Evolutionary conservation across 495 filamentous ascomycete genomes (phyloP), one percentile per base, ranked within the genome.

Genomic region (Penicillium macrosclerotiorum): DNA sequence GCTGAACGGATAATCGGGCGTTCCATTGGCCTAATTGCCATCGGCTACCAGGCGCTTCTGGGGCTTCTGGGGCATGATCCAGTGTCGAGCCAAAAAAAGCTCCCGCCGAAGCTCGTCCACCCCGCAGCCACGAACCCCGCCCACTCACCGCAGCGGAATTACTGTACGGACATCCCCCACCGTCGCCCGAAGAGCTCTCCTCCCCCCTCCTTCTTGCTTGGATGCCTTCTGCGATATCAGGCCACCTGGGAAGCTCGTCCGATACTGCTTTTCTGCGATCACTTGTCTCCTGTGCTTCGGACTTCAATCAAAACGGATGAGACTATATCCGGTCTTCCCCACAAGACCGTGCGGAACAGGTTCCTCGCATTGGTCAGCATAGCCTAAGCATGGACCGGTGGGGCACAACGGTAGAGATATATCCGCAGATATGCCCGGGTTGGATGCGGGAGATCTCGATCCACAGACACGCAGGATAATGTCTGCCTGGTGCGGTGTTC

Each of bases 291-390:
- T n/a, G n/a, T n/a, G n/a, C n/a, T n/a, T n/a, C n/a, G n/a, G n/a
- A n/a, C n/a, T n/a, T n/a, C n/a, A n/a, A n/a, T n/a, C n/a, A n/a
- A n/a, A 17, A 33, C 42, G 50, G 45, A 47, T 45, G 51, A 58
- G 47, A 51, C 24, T 54, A 58, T 58, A 58, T 14, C 54, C 50
- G 50, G 27, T 5, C n/a, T 32, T 26, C 34, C 20, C 36, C 40
- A 42, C 36, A 25, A 27, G 40, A 18, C 35, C 45, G 24, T 33
- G 2, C 40, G 37, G 37, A 55, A 49, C 14, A 2, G 16, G 44
- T 44, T 47, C 27, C 37, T 42, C 3, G 16, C 42, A 42, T 57
- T 57, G 50, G 54, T 58, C 54, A 58, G 42, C 54, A 39, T 46
- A 27, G 29, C 37, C 47, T 58, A 54, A 58, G 54, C 54, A 51